These are phyloP conservation scores for Phytophthora foliorum DNA, from an alignment of 352 stramenopile genomes.

Conservation along the genomic window DNA sequence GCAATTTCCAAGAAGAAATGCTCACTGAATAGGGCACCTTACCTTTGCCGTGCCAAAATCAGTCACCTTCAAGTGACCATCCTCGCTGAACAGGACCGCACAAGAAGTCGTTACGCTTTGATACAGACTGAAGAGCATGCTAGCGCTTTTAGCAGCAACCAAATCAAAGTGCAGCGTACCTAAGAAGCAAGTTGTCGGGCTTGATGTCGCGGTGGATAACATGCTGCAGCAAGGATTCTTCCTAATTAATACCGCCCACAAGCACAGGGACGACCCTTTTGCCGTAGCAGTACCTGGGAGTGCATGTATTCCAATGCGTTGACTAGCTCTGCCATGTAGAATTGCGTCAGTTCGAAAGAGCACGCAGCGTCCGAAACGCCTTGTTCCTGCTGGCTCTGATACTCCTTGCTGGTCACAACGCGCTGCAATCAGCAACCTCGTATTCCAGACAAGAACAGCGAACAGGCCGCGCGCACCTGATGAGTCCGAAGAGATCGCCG, in stretches of 20 bases:
- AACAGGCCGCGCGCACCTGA: constrained; percentile 56
- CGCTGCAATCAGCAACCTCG: neutral
- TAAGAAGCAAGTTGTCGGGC: constrained; percentile 91
- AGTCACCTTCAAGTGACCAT: constrained; percentile 91
- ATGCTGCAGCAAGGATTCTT: constrained; percentile 58
- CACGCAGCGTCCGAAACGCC: constrained; percentile 73
- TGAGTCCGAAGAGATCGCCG: constrained; percentile 83
- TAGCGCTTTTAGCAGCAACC: neutral
- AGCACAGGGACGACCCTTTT: neutral
- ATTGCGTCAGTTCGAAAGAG: constrained; percentile 84
- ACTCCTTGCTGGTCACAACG: constrained; percentile 46
- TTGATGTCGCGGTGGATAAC: constrained; percentile 98
- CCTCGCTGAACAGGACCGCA: constrained; percentile 38
- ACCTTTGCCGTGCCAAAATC: constrained; percentile 93
- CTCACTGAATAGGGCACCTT: neutral
- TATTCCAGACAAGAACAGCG: neutral
- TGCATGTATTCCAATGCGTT: constrained; percentile 96
- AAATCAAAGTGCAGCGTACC: constrained; percentile 35
- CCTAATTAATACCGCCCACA: neutral
- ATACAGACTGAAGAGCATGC: neutral
- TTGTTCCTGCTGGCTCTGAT: constrained; percentile 63
- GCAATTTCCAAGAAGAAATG: neutral
- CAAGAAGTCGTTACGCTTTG: neutral
- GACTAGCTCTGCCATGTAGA: constrained; percentile 95
- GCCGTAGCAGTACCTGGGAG: constrained; percentile 62